Evolutionary conservation across 768 basidiomycete species (phyloP), one percentile per base, ranked within the genome.

Genomic region (Calocera viscosa): DNA sequence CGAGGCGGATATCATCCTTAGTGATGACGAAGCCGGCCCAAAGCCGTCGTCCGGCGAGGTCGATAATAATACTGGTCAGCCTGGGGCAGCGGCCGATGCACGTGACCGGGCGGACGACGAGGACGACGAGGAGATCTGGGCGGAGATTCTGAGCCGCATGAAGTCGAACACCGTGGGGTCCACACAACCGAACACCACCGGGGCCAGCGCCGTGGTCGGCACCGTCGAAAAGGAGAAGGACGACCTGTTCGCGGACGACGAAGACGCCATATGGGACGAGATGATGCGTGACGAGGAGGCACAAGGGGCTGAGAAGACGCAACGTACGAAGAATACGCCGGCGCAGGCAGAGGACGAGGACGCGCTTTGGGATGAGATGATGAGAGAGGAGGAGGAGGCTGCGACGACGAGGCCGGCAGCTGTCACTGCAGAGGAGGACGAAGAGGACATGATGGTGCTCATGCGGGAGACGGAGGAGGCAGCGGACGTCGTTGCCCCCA

Each of bases 381-480:
- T 24, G 69, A 71, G 28, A 67, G 68, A 35, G 66, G 64, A 0
- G 33, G 64, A 16, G 41, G 70, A 65, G 35, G 65, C 5, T 33
- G 19, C 63, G 28, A 24, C 40, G 38, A 33, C 17, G 38, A 33
- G 19, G 22, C 41, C 39, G 32, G 24, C 69, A 19, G 64, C 72
- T 2, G 71, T 68, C 1, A 67, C 69, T 11, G 69, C 22, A 38
- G 69, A 39, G 26, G 74, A 77, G 17, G 82, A 83, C 5, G 85
- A 88, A 35, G 83, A 84, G 43, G 88, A 89, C 5, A 83, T 90
- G 81, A 90, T 90, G 86, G 82, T 85, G 69, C 79, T 87, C 43
- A 76, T 89, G 65, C 72, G 81, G 41, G 84, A 88, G 72, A 75
- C 84, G 35, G 85, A 84, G 68, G 67, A 71, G 65, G 66, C 67